Base-by-base conservation (phyloP, 2,329 filamentous ascomycete genomes). In the Colletotrichum sp. region DNA sequence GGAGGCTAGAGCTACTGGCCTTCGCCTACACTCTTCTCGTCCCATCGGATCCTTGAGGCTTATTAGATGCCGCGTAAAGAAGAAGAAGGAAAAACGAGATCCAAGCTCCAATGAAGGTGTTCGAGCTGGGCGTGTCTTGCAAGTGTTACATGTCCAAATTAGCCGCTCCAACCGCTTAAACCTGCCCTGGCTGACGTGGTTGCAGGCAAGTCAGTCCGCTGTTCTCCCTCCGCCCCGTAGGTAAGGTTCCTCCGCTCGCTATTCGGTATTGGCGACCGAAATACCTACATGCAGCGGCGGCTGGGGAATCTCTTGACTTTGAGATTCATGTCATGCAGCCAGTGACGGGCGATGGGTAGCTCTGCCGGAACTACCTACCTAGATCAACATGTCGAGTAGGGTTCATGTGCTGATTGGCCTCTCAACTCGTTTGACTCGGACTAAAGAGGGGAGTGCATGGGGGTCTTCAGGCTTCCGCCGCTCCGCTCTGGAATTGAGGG, bases 131-230 rank as follows among this genome's bases (percentile, higher is more conserved):
- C 63, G 55, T 55, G 72, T 68, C 66, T 69, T 67, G 71, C 66
- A 76, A 73, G 55, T 64, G 72, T 77, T 76, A 77, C 72, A 73
- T 44, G 77, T 72, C 72, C 65, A 72, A 66, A 69, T 75, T 78
- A 78, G 75, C 75, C 75, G 77, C 75, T 49, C 66, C 76, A 72
- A 77, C 68, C 77, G 77, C 68, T 72, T 75, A 72, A 72, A 72
- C 30, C 24, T 77, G 69, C 77, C 75, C 13, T 44, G n/a, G 15
- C n/a, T 36, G 49, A 5, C 16, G 44, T 21, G 44, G 2, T n/a
- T 49, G 44, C 18, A 44, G 39, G 18, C n/a, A 49, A 44, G 39
- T 44, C n/a, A 49, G 62, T 39, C 62, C 62, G 34, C n/a, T 21
- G 13, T 12, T 18, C 57, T n/a, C 57, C 10, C 9, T 60, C 57